Percentiles rank a stretch among this genome's conserved stretches.
Evolutionary conservation across 371 early-diverging fungal genomes (phyloP).

Genomic region (Vairimorpha ceranae): DNA sequence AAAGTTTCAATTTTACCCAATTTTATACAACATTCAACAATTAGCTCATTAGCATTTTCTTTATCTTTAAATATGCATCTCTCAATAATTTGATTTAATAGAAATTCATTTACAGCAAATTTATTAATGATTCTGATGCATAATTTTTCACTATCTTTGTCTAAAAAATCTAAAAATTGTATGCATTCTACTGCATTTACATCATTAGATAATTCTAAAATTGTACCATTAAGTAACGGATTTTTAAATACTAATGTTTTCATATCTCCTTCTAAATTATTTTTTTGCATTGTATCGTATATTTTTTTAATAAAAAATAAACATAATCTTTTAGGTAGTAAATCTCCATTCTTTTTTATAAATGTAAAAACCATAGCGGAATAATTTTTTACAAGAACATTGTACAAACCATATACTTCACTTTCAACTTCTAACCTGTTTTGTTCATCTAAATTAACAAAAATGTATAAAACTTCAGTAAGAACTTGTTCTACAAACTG

Average conservation of each 20-base stretch:
- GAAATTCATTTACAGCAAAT: conserved; percentile 10
- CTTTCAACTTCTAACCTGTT: conserved; percentile 29
- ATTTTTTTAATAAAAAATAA: conserved; percentile 34
- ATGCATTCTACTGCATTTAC: conserved; percentile 15
- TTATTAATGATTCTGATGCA: conserved; percentile 28
- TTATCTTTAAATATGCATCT: not conserved
- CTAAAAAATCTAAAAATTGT: conserved; percentile 41
- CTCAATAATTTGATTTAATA: conserved; percentile 11
- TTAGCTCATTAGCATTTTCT: conserved; percentile 29
- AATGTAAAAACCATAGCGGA: conserved; percentile 8
- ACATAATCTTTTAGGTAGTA: conserved; percentile 27
- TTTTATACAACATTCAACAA: conserved; percentile 26
- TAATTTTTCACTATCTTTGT: conserved; percentile 47
- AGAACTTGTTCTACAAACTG: conserved; percentile 30
- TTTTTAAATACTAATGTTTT: conserved; percentile 8
- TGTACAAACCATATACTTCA: conserved; percentile 33
- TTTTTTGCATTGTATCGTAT: not conserved
- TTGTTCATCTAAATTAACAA: conserved; percentile 26
- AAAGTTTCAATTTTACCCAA: conserved; percentile 30
- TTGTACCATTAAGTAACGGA: conserved; percentile 10
- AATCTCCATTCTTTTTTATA: conserved; percentile 18
- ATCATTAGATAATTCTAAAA: conserved; percentile 27
- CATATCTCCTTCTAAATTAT: not conserved
- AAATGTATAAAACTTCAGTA: conserved; percentile 29
- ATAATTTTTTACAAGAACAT: conserved; percentile 36